phyloP scores from a whole-genome alignment of 164 flowering plant genomes.

The Stephania japonica region DNA sequence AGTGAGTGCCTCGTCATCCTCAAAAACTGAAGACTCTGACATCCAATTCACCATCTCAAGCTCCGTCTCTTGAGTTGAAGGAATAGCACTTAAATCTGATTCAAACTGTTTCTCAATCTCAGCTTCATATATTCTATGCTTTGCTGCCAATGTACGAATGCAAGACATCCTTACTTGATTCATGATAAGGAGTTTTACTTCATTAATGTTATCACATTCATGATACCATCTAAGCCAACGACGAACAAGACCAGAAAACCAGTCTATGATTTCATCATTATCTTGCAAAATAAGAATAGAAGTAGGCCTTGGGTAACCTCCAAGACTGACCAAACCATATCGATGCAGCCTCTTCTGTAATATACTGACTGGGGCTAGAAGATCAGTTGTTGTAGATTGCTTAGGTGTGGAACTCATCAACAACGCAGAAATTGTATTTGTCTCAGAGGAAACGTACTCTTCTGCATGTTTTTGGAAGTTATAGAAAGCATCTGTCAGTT shows the following conservation, averaged over 20 bases:
- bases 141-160: conserved; percentile 77
- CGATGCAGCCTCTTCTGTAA: conserved; percentile 57
- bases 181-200: conserved; percentile 46
- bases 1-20: conserved; percentile 46
- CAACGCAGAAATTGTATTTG: conserved; percentile 49
- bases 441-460: conserved; percentile 65
- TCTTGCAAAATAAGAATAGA: conserved; percentile 60
- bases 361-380: conserved; percentile 46
- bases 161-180: conserved; percentile 65
- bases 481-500: conserved; percentile 57
- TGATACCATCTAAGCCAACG: conserved; percentile 79
- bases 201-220: conserved; percentile 48
- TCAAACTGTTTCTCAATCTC: conserved; percentile 64
- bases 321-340: conserved; percentile 54
- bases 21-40: conserved; percentile 25
- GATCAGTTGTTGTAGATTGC: conserved; percentile 29
- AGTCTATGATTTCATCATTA: conserved; percentile 52
- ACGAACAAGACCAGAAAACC: conserved; percentile 67
- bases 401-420: conserved; percentile 27
- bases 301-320: conserved; percentile 51
- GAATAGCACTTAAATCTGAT: conserved; percentile 52
- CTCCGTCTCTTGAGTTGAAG: conserved; percentile 47
- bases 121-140: conserved; percentile 60
- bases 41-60: conserved; percentile 29
- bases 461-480: conserved; percentile 58